Percentiles rank a stretch among this genome's conserved stretches.
Conservation (phyloP, 768 basidiomycete genomes). For the Aureoboletus auriporus region DNA sequence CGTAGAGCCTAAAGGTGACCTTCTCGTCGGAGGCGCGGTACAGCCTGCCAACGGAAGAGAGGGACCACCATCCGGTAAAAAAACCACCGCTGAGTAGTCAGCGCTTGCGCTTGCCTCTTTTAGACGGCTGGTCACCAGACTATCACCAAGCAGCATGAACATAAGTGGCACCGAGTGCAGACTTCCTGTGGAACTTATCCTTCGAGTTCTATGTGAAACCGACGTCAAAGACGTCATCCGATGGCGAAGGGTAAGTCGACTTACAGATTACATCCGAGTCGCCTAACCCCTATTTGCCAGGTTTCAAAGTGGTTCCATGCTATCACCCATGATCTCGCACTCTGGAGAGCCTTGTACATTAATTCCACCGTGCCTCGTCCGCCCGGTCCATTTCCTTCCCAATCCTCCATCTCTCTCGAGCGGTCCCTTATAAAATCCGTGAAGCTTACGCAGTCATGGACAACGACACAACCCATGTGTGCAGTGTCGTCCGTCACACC, state of each 20-base stretch:
- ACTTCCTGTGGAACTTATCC: not conserved
- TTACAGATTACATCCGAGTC: too few species aligned
- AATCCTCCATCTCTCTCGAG: constrained; percentile 6
- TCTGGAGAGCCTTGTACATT: constrained; percentile 9
- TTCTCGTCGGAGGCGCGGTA: too few species aligned
- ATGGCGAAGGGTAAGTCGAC: not conserved
- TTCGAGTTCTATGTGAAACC: not conserved
- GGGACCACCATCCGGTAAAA: too few species aligned
- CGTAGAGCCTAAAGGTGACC: too few species aligned
- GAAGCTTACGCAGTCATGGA: constrained; percentile 2
- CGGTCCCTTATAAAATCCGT: not conserved
- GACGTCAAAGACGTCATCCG: not conserved
- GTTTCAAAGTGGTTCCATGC: constrained; percentile 3
- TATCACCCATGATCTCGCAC: not conserved
- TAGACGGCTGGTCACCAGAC: too few species aligned
- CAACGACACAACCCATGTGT: not conserved
- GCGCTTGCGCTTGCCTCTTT: too few species aligned
- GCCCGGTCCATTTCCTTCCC: constrained; percentile 7
- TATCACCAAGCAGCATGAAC: too few species aligned
- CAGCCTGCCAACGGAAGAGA: too few species aligned
- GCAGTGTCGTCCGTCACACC: not conserved
- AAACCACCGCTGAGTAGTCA: too few species aligned
- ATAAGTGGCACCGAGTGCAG: not conserved
- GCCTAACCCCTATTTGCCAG: not conserved
- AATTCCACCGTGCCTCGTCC: constrained; percentile 2